phyloP scores from a whole-genome alignment of 2,329 filamentous ascomycete species.

The Hypoxylon sp. region DNA sequence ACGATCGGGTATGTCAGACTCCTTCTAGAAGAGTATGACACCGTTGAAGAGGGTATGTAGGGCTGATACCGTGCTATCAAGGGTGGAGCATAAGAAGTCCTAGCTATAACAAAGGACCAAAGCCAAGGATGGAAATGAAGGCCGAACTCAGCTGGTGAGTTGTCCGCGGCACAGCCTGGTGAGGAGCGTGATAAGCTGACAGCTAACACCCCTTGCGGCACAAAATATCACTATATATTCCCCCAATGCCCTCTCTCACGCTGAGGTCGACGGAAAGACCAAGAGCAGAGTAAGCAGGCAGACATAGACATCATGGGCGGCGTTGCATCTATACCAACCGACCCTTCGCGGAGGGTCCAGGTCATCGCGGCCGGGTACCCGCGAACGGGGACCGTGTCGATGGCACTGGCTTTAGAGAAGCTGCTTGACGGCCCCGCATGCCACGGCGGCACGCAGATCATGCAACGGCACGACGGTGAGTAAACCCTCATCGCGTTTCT shows the following conservation, averaged over 20 bases:
- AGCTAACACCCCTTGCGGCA: too few species aligned
- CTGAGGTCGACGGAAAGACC: neutral
- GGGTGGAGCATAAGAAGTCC: too few species aligned
- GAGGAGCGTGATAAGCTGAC: too few species aligned
- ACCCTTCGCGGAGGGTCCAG: constrained; percentile 46
- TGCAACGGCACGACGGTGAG: constrained; percentile 48
- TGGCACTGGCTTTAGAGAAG: constrained; percentile 56
- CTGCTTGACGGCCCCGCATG: constrained; percentile 58
- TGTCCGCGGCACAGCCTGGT: too few species aligned
- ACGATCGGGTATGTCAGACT: too few species aligned
- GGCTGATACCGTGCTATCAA: too few species aligned
- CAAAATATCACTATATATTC: too few species aligned
- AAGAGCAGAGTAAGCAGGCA: neutral
- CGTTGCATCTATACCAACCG: constrained; percentile 45
- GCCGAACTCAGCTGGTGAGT: too few species aligned
- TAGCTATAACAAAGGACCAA: too few species aligned
- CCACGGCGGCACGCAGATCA: constrained; percentile 55
- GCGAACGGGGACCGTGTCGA: constrained; percentile 59
- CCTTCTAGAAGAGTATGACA: too few species aligned
- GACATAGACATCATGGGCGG: constrained; percentile 29
- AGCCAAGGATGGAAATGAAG: too few species aligned
- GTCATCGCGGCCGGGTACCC: constrained; percentile 55
- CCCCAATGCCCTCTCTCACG: neutral
- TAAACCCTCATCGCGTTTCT: neutral
- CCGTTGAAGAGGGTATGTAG: too few species aligned